Percentiles rank a stretch among this genome's conserved stretches.
Conservation (phyloP, 495 filamentous ascomycete genomes). For the Penicillium subrubescens region DNA sequence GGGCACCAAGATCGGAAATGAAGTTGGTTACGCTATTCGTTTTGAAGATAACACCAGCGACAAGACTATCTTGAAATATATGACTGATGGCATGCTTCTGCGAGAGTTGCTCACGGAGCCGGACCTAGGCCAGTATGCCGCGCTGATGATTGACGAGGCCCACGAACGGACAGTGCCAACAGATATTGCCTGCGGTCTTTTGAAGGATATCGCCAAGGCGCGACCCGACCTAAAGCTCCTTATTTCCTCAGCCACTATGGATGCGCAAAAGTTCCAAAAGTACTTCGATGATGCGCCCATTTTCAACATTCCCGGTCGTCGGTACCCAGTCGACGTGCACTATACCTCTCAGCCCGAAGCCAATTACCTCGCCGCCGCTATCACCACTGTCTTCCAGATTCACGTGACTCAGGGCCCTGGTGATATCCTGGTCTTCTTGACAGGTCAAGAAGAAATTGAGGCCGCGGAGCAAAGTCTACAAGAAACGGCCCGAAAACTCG, state of each 20-base stretch:
- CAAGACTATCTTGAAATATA: slow-evolving; percentile 93
- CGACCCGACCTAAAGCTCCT: slow-evolving; percentile 88
- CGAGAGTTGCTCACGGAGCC: slow-evolving; percentile 92
- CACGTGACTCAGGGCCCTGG: slow-evolving; percentile 85
- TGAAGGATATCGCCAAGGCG: slow-evolving; percentile 88
- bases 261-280: slow-evolving; percentile 87
- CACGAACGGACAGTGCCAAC: slow-evolving; percentile 93
- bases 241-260: slow-evolving; percentile 93
- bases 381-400: slow-evolving; percentile 95
- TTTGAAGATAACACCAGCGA: slow-evolving; percentile 94
- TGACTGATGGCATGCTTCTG: slow-evolving; percentile 97
- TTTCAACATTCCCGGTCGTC: slow-evolving; percentile 91
- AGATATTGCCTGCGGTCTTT: slow-evolving; percentile 85
- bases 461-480: slow-evolving; percentile 77
- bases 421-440: slow-evolving; percentile 89
- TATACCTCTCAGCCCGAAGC: slow-evolving; percentile 92
- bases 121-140: slow-evolving; percentile 79
- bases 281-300: slow-evolving; percentile 97
- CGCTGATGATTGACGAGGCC: slow-evolving; percentile 95
- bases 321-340: slow-evolving; percentile 89
- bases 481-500: slow-evolving; percentile 79
- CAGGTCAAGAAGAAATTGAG: slow-evolving; percentile 90
- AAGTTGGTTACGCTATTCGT: slow-evolving; percentile 93
- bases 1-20: slow-evolving; percentile 85
- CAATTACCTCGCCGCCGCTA: slow-evolving; percentile 88